Evolutionary conservation across 2,329 filamentous ascomycete species (phyloP).

Genomic region (Fusarium piperis): DNA sequence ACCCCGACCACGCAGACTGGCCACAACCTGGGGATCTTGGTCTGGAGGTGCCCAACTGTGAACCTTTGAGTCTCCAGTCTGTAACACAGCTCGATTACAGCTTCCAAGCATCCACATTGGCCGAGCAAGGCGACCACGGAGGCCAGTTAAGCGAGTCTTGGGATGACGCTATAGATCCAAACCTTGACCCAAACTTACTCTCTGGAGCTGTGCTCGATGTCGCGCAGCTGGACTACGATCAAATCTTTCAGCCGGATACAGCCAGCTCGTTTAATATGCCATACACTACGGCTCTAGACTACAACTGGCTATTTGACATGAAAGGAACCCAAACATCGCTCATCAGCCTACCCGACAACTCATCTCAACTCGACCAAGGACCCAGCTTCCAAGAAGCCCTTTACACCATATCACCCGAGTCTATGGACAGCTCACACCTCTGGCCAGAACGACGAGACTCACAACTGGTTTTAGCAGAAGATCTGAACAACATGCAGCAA

Average conservation of each 20-base stretch:
- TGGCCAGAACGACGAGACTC: slow-evolving; percentile 18
- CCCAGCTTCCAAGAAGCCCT: slow-evolving; percentile 6
- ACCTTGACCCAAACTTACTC: slow-evolving; percentile 9
- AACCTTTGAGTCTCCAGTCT: neutral
- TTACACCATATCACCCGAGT: slow-evolving; percentile 23
- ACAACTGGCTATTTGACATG: slow-evolving; percentile 70
- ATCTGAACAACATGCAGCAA: neutral
- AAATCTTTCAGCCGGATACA: slow-evolving; percentile 69
- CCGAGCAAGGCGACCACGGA: neutral
- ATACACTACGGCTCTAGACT: slow-evolving; percentile 70
- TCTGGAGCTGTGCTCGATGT: slow-evolving; percentile 7
- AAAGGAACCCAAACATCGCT: slow-evolving; percentile 36
- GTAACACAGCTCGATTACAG: neutral
- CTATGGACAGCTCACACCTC: slow-evolving; percentile 32
- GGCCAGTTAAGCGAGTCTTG: slow-evolving; percentile 12
- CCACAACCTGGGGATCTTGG: neutral
- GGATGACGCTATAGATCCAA: slow-evolving; percentile 16
- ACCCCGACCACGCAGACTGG: neutral
- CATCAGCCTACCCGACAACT: neutral
- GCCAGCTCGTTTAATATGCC: slow-evolving; percentile 73
- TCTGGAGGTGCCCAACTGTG: neutral
- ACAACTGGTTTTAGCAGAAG: neutral
- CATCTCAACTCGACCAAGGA: neutral
- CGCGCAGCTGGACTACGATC: slow-evolving; percentile 53
- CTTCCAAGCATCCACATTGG: neutral